Base-by-base conservation (phyloP, 2,329 filamentous ascomycete genomes). In the Colletotrichum lini region DNA sequence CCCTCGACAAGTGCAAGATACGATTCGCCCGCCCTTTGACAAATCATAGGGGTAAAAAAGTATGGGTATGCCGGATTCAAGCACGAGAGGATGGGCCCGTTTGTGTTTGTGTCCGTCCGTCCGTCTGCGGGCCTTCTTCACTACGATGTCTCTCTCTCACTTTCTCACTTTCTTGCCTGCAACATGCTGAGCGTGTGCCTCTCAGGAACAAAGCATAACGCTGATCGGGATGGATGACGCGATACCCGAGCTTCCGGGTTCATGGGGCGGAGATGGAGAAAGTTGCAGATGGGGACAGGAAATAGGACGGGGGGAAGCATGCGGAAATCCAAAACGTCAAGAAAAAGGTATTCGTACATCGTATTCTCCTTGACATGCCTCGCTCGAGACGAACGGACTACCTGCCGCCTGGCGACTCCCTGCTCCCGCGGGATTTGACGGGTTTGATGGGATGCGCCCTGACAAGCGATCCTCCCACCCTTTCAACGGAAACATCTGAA, bases 361-460 rank as follows among this genome's bases (percentile, higher is more conserved):
- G 26, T 49, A 60, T 66, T 67, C 35, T 38, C 35, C 35, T 38
- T 66, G 49, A 66, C 54, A 66, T 60, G 10, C 35, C 9, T 69
- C 60, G 45, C 58, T 70, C 67, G 49, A 70, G 67, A 70, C 67
- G 67, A 70, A 70, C 67, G 67, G 56, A 63, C 63, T 66, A 35
- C 30, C 38, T 30, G 15, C 16, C 47, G 57, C 18, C 58, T 23
- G 30, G 58, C 23, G 10, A 23, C 18, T 47, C 57, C 42, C 10
- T 49, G 18, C 44, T 18, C n/a, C 23, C 9, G 9, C 35, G 2
- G 35, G 35, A 10, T 10, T 38, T 38, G 35, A 38, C 53, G 45
- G 45, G 30, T 68, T 40, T 21, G 53, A 56, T 56, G 35, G 35
- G 53, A 56, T 26, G 15, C 54, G 63, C 57, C 35, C 45, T 71